These are phyloP conservation scores for Monilinia vaccinii-corymbosi DNA, from an alignment of 2,329 filamentous ascomycete species.

Conservation along the genomic window DNA sequence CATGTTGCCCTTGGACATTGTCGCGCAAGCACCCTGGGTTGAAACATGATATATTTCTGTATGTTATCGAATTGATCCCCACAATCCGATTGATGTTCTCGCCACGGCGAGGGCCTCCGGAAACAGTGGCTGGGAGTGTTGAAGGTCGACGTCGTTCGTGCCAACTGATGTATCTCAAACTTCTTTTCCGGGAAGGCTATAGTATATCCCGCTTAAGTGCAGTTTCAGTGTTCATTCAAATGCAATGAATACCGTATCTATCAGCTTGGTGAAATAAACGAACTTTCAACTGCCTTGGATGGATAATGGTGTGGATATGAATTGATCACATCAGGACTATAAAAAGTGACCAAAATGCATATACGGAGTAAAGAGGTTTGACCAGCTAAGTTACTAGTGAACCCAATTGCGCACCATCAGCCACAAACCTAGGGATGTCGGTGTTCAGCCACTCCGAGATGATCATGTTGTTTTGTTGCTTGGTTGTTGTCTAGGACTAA, in stretches of 20 bases:
- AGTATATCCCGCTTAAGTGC: slow-evolving; percentile 4
- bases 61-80: slow-evolving; percentile 1
- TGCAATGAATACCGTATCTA: too few relatives aligned
- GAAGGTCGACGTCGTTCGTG: slow-evolving; percentile 5
- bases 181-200: slow-evolving; percentile 1
- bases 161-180: slow-evolving; percentile 6
- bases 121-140: slow-evolving; percentile 1
- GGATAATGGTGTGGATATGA: too few relatives aligned
- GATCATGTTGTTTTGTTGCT: neutral
- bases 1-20: slow-evolving; percentile 34
- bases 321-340: too few relatives aligned
- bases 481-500: neutral
- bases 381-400: too few relatives aligned
- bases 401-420: too few relatives aligned
- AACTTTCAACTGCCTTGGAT: too few relatives aligned
- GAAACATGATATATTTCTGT: slow-evolving; percentile 46
- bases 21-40: slow-evolving; percentile 51
- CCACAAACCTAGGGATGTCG: neutral
- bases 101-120: slow-evolving; percentile 5
- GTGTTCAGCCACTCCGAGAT: neutral
- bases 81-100: slow-evolving; percentile 12
- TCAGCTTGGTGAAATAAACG: too few relatives aligned
- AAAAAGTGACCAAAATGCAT: too few relatives aligned
- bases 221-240: neutral
- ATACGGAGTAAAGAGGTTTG: too few relatives aligned